Evolutionary conservation across 768 basidiomycete genomes (phyloP), one percentile per base, ranked within the genome.

Genomic region (Mrakia gelida): DNA sequence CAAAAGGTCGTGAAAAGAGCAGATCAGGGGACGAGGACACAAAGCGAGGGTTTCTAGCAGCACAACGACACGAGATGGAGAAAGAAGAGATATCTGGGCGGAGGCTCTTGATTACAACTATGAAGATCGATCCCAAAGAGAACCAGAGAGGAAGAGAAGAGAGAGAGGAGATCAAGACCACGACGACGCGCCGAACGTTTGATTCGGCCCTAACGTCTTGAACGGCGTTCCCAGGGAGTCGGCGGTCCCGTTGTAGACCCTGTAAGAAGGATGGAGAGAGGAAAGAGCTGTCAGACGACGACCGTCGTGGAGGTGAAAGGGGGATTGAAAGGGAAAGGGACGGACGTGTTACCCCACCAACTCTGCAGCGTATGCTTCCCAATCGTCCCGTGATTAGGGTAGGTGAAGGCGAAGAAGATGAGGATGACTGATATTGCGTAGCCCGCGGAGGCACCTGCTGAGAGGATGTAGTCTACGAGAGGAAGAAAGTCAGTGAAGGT

Each of bases 271-370:
- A 73, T 28, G 16, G 43, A n/a, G 28, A 0, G 3, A 38, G n/a
- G 18, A 73, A 38, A 8, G 28, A 56, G 23, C 9, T 6, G 38
- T n/a, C 54, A 73, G 54, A 1, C 6, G 54, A 38, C 38, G 52
- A 5, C 13, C 28, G 43, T 23, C 34, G 7, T 38, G 5, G 43
- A 6, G 68, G 9, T 2, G 32, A 32, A 32, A 30, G 30, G 9
- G 13, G 26, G 43, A 30, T 38, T 8, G n/a, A 41, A 23, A 41
- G 68, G 2, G 7, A n/a, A 28, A 21, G 18, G 49, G 18, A 21
- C 59, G 54, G 13, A 59, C 56, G 85, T 88, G 79, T 92, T 92
- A 16, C 91, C 92, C 91, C 91, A 92, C 92, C 91, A 92, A 3
- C 79, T 73, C 79, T 88, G 88, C 62, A 92, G 82, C 10, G 79